Evolutionary conservation across 2,329 filamentous ascomycete genomes (phyloP).

Genomic region (Endoconidiophora polonica): DNA sequence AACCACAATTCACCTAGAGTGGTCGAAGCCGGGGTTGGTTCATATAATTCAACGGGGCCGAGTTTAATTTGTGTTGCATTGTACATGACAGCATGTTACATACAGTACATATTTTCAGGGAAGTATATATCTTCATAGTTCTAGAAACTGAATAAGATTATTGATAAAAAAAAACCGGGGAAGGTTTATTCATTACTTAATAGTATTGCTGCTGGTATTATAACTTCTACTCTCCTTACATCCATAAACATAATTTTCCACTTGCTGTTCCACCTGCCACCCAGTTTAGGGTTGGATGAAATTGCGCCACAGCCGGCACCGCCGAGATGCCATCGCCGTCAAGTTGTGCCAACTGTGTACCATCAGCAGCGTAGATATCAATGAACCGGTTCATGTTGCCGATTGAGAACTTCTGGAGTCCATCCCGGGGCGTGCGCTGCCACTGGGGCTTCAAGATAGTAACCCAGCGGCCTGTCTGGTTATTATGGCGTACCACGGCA

Average conservation of each 20-base stretch:
- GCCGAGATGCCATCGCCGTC: constrained; percentile 84
- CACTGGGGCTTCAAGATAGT: constrained; percentile 72
- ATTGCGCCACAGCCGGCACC: constrained; percentile 80
- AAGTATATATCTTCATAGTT: no score
- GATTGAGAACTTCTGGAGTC: constrained; percentile 75
- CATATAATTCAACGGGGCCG: no score
- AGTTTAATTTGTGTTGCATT: no score
- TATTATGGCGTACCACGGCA: constrained; percentile 65
- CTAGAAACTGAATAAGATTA: no score
- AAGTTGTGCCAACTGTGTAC: constrained; percentile 75
- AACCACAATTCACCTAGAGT: no score
- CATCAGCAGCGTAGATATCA: constrained; percentile 68
- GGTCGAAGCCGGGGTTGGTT: no score
- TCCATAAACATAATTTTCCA: constrained; percentile 83
- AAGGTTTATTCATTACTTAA: no score
- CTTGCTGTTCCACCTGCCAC: constrained; percentile 81
- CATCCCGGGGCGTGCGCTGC: constrained; percentile 64
- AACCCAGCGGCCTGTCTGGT: constrained; percentile 89
- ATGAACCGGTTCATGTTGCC: constrained; percentile 98
- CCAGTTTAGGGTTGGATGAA: constrained; percentile 81
- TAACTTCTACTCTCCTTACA: constrained; percentile 16
- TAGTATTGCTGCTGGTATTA: neutral
- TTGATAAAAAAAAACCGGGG: no score
- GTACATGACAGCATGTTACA: no score
- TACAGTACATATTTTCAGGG: no score